phyloP scores from a whole-genome alignment of 2,329 filamentous ascomycete species.

The Diplodia sapinea region DNA sequence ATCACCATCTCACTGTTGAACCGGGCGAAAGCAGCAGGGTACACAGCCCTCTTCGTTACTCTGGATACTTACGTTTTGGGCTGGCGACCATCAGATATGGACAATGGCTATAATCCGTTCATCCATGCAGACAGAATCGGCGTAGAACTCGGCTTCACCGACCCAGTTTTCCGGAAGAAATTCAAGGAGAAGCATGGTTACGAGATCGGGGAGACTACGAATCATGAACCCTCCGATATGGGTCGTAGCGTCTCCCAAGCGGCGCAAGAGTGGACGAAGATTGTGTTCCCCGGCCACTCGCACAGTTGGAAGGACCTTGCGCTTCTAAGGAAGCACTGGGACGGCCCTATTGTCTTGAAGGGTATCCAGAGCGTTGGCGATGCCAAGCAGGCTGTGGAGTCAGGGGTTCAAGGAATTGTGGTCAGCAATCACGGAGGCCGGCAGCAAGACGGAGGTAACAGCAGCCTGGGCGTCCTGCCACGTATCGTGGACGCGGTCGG shows the following conservation, averaged over 20 bases:
- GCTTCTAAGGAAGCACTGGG: slow-evolving; percentile 44
- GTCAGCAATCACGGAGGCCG: slow-evolving; percentile 67
- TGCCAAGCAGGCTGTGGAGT: slow-evolving; percentile 50
- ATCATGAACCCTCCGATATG: slow-evolving; percentile 39
- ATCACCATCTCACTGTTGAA: slow-evolving; percentile 68
- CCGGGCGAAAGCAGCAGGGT: slow-evolving; percentile 67
- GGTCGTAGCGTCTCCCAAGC: slow-evolving; percentile 9
- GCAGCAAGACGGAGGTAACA: slow-evolving; percentile 62
- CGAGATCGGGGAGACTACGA: slow-evolving; percentile 44
- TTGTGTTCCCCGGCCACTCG: slow-evolving; percentile 45
- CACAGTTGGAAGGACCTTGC: slow-evolving; percentile 45
- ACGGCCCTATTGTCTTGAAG: slow-evolving; percentile 48
- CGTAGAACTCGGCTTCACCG: slow-evolving; percentile 45
- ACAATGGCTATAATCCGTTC: slow-evolving; percentile 67
- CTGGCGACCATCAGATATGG: slow-evolving; percentile 73
- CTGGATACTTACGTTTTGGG: slow-evolving; percentile 72
- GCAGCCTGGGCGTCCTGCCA: slow-evolving; percentile 58
- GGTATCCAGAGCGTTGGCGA: slow-evolving; percentile 49
- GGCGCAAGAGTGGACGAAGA: slow-evolving; percentile 44
- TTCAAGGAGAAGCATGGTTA: slow-evolving; percentile 42
- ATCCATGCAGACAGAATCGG: slow-evolving; percentile 44
- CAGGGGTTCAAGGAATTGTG: slow-evolving; percentile 50
- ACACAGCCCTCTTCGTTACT: slow-evolving; percentile 71
- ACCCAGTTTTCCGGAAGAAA: slow-evolving; percentile 46
- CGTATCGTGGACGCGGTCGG: slow-evolving; percentile 47